These are phyloP conservation scores for Rhodotorula sp. DNA, from an alignment of 1,284 basidiomycete genomes.

Conservation along the genomic window DNA sequence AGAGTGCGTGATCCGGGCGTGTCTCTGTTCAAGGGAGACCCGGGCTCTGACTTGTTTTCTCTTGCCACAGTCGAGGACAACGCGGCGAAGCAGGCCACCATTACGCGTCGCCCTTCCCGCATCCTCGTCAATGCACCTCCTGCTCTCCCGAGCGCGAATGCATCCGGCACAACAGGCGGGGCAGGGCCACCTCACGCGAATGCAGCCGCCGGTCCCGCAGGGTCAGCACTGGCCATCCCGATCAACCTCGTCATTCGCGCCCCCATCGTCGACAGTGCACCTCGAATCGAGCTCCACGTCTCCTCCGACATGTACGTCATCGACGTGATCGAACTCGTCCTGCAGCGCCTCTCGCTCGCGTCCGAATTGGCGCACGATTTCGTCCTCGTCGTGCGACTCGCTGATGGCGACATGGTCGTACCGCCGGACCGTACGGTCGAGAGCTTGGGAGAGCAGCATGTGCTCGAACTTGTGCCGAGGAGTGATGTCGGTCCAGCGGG, in stretches of 20 bases:
- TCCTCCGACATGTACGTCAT: conserved; percentile 94
- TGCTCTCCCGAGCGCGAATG: neutral
- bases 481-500: conserved; percentile 60
- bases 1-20: conserved; percentile 58
- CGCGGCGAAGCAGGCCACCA: conserved; percentile 67
- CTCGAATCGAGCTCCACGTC: conserved; percentile 40
- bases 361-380: conserved; percentile 57
- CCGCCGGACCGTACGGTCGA: conserved; percentile 95
- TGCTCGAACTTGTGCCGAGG: conserved; percentile 78
- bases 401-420: conserved; percentile 67
- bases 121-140: conserved; percentile 49
- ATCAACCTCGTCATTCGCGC: conserved; percentile 32
- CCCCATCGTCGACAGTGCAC: conserved; percentile 19
- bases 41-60: neutral
- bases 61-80: conserved; percentile 71
- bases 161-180: neutral
- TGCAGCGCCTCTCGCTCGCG: conserved; percentile 45
- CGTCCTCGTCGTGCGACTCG: conserved; percentile 72
- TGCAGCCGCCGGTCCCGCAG: neutral
- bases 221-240: conserved; percentile 20
- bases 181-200: conserved; percentile 52
- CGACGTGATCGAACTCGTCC: conserved; percentile 53
- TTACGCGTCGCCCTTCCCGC: conserved; percentile 70
- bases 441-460: conserved; percentile 45
- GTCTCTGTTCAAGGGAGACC: neutral